Percentiles rank a stretch among this genome's conserved stretches.
These are phyloP conservation scores for Hura crepitans DNA, from an alignment of 441 rosid genomes.

Conservation along the genomic window DNA sequence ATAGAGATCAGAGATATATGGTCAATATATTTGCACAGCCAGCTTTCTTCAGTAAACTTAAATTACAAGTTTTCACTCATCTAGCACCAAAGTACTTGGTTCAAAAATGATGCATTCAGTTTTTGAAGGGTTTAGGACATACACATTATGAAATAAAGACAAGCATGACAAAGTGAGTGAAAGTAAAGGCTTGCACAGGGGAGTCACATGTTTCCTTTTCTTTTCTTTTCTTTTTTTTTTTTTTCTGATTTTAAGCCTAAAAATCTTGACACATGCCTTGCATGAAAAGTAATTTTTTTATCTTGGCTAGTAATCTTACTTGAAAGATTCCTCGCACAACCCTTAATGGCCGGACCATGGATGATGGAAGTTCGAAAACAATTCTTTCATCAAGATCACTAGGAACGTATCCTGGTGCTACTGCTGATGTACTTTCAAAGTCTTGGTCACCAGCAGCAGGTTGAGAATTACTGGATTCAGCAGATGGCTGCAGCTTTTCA, in stretches of 20 bases:
- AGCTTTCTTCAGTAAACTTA: neutral
- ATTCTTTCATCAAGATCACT: constrained; percentile 90
- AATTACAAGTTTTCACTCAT: neutral
- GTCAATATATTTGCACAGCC: neutral
- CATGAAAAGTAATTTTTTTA: neutral
- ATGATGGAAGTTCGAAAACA: constrained; percentile 85
- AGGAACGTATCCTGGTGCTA: constrained; percentile 85
- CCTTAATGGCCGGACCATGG: constrained; percentile 93
- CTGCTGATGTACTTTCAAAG: constrained; percentile 54
- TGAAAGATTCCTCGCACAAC: constrained; percentile 92
- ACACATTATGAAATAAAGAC: neutral
- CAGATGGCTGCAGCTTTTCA: constrained; percentile 44
- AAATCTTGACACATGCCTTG: neutral
- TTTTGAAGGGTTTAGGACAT: neutral
- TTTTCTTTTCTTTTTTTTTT: too few relatives aligned
- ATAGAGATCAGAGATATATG: neutral
- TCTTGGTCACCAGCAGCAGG: constrained; percentile 46
- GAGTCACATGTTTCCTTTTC: neutral
- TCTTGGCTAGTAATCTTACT: constrained; percentile 40
- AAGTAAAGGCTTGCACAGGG: neutral
- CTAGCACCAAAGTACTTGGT: neutral
- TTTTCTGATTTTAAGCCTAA: neutral
- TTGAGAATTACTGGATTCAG: constrained; percentile 48
- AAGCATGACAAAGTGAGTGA: neutral
- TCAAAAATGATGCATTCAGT: neutral